Conservation (phyloP, 441 rosid genomes). For the Adansonia rubrostipa region DNA sequence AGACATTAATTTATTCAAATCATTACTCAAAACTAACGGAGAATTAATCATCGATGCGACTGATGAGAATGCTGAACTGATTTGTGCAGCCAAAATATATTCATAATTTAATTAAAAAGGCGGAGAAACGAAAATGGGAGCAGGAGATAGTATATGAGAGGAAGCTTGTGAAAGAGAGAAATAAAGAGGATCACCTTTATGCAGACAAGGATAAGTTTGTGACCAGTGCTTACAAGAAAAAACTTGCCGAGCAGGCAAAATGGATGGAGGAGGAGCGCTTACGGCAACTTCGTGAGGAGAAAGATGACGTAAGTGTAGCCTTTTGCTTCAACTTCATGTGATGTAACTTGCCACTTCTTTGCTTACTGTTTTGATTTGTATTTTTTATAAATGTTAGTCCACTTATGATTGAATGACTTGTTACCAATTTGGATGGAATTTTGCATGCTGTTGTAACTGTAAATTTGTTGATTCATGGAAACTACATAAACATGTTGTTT, state of each 20-base stretch:
- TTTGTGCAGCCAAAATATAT: conserved; percentile 77
- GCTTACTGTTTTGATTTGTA: background rate
- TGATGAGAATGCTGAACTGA: conserved; percentile 22
- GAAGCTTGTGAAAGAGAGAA: conserved; percentile 88
- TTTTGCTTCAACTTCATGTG: too few relatives aligned
- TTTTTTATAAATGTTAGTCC: background rate
- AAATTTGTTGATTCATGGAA: background rate
- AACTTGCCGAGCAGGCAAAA: conserved; percentile 85
- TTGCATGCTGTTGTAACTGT: background rate
- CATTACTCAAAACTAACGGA: background rate
- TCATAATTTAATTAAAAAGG: conserved; percentile 61
- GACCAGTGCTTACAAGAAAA: conserved; percentile 74
- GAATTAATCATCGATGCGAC: background rate
- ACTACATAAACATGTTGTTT: background rate
- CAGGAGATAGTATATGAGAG: conserved; percentile 80
- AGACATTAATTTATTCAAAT: background rate
- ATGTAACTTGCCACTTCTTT: background rate
- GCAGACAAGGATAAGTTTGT: conserved; percentile 86
- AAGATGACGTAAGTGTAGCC: too few relatives aligned
- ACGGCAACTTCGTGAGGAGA: conserved; percentile 64
- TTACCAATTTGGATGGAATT: background rate
- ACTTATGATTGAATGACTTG: conserved; percentile 3
- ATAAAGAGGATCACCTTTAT: conserved; percentile 79
- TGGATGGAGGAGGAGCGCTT: conserved; percentile 77
- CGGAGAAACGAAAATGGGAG: conserved; percentile 66